Percentiles rank a stretch among this genome's conserved stretches.
Evolutionary conservation across 177 flowering plant species (phyloP).

Genomic region (Tripterygium wilfordii): DNA sequence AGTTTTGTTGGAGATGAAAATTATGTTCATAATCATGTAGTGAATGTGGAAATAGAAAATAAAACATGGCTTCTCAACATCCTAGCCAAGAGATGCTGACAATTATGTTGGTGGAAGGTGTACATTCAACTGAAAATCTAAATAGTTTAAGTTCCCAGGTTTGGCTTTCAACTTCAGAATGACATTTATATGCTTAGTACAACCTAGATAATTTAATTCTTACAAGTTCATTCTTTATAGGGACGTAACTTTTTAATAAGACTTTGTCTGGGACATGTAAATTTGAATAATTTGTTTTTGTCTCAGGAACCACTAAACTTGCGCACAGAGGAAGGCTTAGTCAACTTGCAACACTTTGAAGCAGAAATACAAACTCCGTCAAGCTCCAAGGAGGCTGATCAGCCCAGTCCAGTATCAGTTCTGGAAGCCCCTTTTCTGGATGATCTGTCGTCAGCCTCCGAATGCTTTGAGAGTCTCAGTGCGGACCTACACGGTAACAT

Average conservation of each 20-base stretch:
- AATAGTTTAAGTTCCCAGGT: constrained; percentile 33
- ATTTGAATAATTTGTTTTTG: constrained; percentile 1
- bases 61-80: constrained; percentile 7
- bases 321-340: constrained; percentile 18
- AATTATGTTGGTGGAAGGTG: constrained; percentile 12
- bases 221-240: too few species aligned
- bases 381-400: constrained; percentile 64
- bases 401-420: constrained; percentile 85
- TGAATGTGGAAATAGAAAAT: constrained; percentile 13
- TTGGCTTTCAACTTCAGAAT: constrained; percentile 3
- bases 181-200: background rate
- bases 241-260: too few species aligned
- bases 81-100: constrained; percentile 14
- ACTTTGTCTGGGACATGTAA: background rate
- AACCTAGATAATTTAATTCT: background rate
- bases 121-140: constrained; percentile 12
- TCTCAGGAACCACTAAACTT: constrained; percentile 31
- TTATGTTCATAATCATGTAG: constrained; percentile 13
- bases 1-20: constrained; percentile 7
- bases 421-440: constrained; percentile 64
- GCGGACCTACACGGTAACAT: constrained; percentile 79
- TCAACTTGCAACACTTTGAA: constrained; percentile 13
- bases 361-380: constrained; percentile 47
- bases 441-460: constrained; percentile 61
- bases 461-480: constrained; percentile 79